Base-by-base conservation (phyloP, 495 filamentous ascomycete genomes). In the Penicillium canescens region DNA sequence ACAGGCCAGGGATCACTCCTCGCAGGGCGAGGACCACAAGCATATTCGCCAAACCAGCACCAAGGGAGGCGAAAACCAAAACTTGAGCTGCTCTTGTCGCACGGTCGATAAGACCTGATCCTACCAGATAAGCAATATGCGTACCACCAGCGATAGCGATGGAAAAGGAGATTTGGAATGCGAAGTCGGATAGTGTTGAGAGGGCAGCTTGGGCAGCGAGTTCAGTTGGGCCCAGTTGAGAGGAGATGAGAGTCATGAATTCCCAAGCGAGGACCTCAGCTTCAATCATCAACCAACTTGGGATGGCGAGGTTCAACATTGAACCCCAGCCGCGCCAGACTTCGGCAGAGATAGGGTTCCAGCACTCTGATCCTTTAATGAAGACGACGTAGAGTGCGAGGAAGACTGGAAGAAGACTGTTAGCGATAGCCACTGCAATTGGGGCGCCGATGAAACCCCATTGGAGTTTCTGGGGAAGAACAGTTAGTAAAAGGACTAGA, bases 41-140 rank as follows among this genome's bases (percentile, higher is more conserved):
- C 48, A 38, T 69, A 34, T 59, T 55, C 46, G 59, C 68, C 11
- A 77, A 59, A 6, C 71, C 34, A 10, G 63, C 50, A 8, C 68
- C 66, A 49, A 68, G 14, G 67, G 42, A 14, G 41, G 41, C 16
- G 33, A 42, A 14, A 12, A 58, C 18, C 39, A 50, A 24, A 3
- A 58, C 45, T 6, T 58, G 44, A n/a, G 72, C 48, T 8, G 70
- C 61, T 11, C 58, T 62, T 10, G 63, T 64, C 14, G 69, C 73
- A 16, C 64, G 59, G 4, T 54, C 18, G n/a, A 67, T 24, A 3
- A 66, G 50, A 0, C 70, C 73, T 2, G 73, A 68, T 11, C 85
- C 85, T 35, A 88, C 78, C n/a, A 87, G 65, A 47, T 87, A 86
- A 4, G 84, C 85, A 10, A 88, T 70, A 3, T 84, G 76, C 5